These are phyloP conservation scores for Cryptococcus sp. DNA, from an alignment of 1,284 basidiomycete species.

Conservation along the genomic window DNA sequence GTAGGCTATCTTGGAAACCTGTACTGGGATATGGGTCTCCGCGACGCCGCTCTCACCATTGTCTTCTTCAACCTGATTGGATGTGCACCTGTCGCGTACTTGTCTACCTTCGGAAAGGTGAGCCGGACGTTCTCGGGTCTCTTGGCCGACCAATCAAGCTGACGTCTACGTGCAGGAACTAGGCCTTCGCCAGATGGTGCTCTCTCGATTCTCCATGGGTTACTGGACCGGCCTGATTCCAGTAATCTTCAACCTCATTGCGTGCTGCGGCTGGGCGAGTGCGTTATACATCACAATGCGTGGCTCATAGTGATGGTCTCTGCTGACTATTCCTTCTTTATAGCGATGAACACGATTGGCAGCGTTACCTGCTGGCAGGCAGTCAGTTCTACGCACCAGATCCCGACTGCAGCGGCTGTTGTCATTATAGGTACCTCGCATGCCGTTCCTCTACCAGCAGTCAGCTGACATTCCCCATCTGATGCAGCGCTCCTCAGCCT, in stretches of 20 bases:
- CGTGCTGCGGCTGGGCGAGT: constrained; percentile 4
- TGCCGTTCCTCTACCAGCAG: too few species aligned
- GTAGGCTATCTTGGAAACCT: constrained; percentile 6
- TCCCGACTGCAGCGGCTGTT: constrained; percentile 1
- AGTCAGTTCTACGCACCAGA: background rate
- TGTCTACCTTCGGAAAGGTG: constrained; percentile 71
- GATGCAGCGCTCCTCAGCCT: background rate
- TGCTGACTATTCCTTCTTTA: background rate
- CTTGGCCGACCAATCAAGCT: background rate
- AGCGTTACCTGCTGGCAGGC: constrained; percentile 1
- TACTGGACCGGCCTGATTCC: constrained; percentile 5
- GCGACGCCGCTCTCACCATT: constrained; percentile 11
- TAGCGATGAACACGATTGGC: constrained; percentile 5
- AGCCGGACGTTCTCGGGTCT: background rate
- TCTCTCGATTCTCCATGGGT: constrained; percentile 69
- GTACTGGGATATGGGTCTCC: constrained; percentile 1
- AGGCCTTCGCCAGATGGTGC: constrained; percentile 79
- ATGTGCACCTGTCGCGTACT: constrained; percentile 24
- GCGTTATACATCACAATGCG: background rate
- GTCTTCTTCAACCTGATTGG: constrained; percentile 20
- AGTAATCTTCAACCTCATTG: constrained; percentile 3
- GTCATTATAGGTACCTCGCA: constrained; percentile 5
- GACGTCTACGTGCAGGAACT: constrained; percentile 48
- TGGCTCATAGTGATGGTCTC: too few species aligned
- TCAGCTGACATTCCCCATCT: too few species aligned